A percentile compares a stretch with the other conserved stretches of the same genome.
These are phyloP conservation scores for Acanthamoeba healyi DNA, from an alignment of 208 protist genomes.

Conservation along the genomic window DNA sequence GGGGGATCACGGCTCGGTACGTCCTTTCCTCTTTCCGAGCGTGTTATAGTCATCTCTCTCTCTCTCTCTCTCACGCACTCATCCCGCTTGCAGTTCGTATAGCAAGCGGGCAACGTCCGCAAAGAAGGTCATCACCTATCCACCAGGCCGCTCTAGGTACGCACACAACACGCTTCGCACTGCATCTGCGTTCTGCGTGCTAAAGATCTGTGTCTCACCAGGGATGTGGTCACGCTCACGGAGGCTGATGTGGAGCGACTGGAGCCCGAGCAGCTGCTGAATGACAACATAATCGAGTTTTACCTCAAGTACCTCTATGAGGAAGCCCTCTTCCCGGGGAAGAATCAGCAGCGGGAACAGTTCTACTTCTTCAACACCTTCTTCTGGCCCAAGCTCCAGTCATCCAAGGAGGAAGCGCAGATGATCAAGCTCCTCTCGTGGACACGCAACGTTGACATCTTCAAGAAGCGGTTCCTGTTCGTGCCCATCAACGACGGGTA, in stretches of 20 bases:
- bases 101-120: background rate
- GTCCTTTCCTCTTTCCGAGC: background rate
- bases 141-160: background rate
- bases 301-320: constrained; percentile 22
- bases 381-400: constrained; percentile 54
- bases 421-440: background rate
- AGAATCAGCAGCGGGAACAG: background rate
- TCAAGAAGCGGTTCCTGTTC: constrained; percentile 31
- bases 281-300: constrained; percentile 63
- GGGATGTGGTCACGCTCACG: constrained; percentile 16
- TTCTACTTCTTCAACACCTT: constrained; percentile 63
- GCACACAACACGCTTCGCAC: background rate
- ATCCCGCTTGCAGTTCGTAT: background rate
- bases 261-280: constrained; percentile 27
- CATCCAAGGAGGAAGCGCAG: background rate
- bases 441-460: constrained; percentile 36
- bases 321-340: background rate
- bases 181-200: background rate
- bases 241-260: background rate
- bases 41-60: background rate
- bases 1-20: background rate
- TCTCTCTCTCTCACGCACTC: background rate
- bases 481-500: constrained; percentile 57
- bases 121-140: constrained; percentile 55
- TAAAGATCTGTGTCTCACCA: background rate